Conservation (phyloP, 129 eudicot genomes). For the Helichrysum umbraculigerum region DNA sequence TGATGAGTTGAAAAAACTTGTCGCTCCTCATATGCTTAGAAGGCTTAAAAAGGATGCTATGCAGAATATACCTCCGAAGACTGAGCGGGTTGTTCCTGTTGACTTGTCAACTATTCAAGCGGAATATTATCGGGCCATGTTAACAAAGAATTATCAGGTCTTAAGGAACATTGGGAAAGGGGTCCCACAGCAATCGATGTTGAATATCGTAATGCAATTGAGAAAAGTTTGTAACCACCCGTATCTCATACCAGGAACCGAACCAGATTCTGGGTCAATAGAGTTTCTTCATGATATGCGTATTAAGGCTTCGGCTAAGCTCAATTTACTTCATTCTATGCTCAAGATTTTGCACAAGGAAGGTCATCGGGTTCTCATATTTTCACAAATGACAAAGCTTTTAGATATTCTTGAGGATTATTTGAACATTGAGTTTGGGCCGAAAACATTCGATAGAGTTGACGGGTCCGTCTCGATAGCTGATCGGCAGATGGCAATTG, state of each 20-base stretch:
- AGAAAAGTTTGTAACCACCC: constrained; percentile 98
- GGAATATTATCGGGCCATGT: constrained; percentile 94
- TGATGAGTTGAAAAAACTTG: constrained; percentile 89
- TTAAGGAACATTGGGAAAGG: constrained; percentile 86
- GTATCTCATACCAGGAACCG: constrained; percentile 94
- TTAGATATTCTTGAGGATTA: constrained; percentile 96
- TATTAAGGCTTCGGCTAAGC: constrained; percentile 91
- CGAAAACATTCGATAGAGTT: constrained; percentile 83
- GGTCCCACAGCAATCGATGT: constrained; percentile 83
- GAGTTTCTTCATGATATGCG: constrained; percentile 98
- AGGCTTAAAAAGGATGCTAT: constrained; percentile 91
- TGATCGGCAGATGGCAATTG: constrained; percentile 84
- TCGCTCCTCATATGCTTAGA: constrained; percentile 97
- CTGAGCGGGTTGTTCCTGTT: constrained; percentile 92
- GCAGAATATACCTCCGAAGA: constrained; percentile 96
- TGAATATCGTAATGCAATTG: constrained; percentile 92
- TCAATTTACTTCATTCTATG: constrained; percentile 84
- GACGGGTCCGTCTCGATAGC: constrained; percentile 98
- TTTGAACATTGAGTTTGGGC: constrained; percentile 81
- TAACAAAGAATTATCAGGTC: constrained; percentile 89
- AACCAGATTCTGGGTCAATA: constrained; percentile 78
- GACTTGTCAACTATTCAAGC: constrained; percentile 95
- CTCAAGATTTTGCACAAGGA: constrained; percentile 71
- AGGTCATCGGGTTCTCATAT: constrained; percentile 89
- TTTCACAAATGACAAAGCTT: constrained; percentile 97